Conservation (phyloP, 2,329 filamentous ascomycete species). For the Colletotrichum destructivum region DNA sequence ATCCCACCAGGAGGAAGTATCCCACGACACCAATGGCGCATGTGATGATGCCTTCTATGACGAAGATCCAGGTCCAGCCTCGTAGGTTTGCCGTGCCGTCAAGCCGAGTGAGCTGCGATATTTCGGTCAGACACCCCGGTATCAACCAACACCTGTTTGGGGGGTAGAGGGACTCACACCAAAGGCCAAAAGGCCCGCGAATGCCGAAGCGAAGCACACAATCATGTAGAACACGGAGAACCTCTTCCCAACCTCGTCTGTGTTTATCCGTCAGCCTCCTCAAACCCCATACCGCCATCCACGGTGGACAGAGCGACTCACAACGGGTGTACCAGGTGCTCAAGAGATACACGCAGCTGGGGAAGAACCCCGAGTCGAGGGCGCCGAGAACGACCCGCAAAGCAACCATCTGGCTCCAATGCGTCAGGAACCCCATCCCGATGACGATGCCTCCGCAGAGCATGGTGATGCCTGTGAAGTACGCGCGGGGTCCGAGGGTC, state of each 20-base stretch:
- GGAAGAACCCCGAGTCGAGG: conserved; percentile 58
- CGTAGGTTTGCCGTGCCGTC: conserved; percentile 66
- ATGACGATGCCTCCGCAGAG: conserved; percentile 47
- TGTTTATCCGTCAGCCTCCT: background rate
- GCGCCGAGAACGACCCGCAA: conserved; percentile 44
- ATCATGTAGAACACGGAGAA: conserved; percentile 51
- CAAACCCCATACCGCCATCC: conserved; percentile 71
- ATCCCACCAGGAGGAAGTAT: conserved; percentile 81
- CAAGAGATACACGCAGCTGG: conserved; percentile 69
- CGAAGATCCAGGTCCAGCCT: conserved; percentile 75
- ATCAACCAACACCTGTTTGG: conserved; percentile 40
- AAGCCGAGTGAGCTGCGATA: conserved; percentile 53
- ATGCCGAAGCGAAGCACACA: conserved; percentile 46
- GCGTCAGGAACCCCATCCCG: conserved; percentile 45
- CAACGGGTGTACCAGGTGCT: conserved; percentile 78
- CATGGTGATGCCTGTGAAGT: conserved; percentile 44
- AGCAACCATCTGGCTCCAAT: conserved; percentile 38
- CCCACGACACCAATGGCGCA: conserved; percentile 47
- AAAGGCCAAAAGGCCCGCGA: conserved; percentile 46
- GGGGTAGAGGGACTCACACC: conserved; percentile 47
- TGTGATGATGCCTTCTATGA: conserved; percentile 76
- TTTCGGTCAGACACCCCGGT: background rate
- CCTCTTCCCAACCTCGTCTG: conserved; percentile 73
- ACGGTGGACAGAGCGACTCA: background rate
- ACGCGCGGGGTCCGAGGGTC: conserved; percentile 45